phyloP scores from a whole-genome alignment of 164 flowering plant species.

The Magnolia kwangsiensis region DNA sequence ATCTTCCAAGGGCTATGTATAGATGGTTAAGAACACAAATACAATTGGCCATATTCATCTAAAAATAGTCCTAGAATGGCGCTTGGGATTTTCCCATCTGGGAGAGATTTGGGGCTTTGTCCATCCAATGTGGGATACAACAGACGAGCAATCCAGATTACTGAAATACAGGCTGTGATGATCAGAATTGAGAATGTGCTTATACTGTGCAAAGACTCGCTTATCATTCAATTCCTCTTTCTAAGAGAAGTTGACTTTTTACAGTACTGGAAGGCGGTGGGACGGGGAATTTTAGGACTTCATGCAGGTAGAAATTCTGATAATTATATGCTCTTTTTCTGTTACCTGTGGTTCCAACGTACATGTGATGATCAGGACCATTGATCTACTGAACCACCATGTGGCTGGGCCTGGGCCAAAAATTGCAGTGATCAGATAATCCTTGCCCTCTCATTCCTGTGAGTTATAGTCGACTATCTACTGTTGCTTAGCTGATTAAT shows the following conservation, averaged over 20 bases:
- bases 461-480: neutral
- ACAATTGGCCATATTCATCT: too few species aligned
- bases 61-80: too few species aligned
- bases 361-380: neutral
- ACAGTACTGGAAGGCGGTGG: slow-evolving; percentile 62
- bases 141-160: too few species aligned
- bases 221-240: neutral
- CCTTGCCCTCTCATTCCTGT: too few species aligned
- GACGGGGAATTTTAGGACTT: slow-evolving; percentile 51
- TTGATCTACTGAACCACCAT: neutral
- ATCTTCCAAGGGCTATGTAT: too few species aligned
- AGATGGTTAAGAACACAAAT: too few species aligned
- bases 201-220: neutral
- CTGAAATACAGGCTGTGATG: neutral
- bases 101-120: too few species aligned
- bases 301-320: slow-evolving; percentile 39
- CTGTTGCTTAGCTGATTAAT: neutral
- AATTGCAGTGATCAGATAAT: too few species aligned
- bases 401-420: too few species aligned
- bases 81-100: too few species aligned
- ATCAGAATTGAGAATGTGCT: neutral
- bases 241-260: slow-evolving; percentile 10
- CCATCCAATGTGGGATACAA: too few species aligned
- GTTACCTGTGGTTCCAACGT: too few species aligned
- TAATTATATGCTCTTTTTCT: neutral